Evolutionary conservation across 768 basidiomycete genomes (phyloP).

Genomic region (Mycena floridula): DNA sequence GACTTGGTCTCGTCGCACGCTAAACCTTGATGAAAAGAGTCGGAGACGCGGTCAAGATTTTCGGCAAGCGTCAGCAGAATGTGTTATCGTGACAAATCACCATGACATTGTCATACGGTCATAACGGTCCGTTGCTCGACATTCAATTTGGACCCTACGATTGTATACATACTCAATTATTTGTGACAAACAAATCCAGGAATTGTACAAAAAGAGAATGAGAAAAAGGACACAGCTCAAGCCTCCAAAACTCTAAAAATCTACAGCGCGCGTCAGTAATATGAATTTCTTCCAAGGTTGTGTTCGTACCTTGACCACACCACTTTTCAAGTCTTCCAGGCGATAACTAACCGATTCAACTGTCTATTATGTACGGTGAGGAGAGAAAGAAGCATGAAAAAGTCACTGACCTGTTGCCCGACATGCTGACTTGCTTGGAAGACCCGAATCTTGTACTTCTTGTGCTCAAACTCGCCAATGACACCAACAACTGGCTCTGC

Average conservation of each 20-base stretch:
- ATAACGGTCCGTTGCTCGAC: too few relatives aligned
- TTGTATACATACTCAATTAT: too few relatives aligned
- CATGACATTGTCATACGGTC: too few relatives aligned
- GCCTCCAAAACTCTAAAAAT: slow-evolving; percentile 34
- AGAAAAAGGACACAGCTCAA: too few relatives aligned
- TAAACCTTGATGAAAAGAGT: too few relatives aligned
- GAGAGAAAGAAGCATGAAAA: slow-evolving; percentile 6
- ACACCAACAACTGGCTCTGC: slow-evolving; percentile 64
- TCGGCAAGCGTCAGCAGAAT: too few relatives aligned
- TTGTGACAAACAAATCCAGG: too few relatives aligned
- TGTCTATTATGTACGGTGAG: slow-evolving; percentile 21
- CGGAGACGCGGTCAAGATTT: too few relatives aligned
- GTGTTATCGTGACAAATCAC: too few relatives aligned
- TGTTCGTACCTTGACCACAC: slow-evolving; percentile 60
- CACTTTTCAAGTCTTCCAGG: slow-evolving; percentile 85
- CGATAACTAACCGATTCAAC: slow-evolving; percentile 83
- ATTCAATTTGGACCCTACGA: too few relatives aligned
- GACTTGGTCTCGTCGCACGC: too few relatives aligned
- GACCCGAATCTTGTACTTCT: slow-evolving; percentile 81
- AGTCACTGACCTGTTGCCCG: slow-evolving; percentile 62
- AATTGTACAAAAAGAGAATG: too few relatives aligned
- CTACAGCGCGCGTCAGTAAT: slow-evolving; percentile 13
- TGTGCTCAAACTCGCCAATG: slow-evolving; percentile 75
- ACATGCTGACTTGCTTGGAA: slow-evolving; percentile 87
- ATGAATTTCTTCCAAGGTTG: background rate